Evolutionary conservation across 345 rosid species (phyloP).

Genomic region (Zanthoxylum bungeanum): DNA sequence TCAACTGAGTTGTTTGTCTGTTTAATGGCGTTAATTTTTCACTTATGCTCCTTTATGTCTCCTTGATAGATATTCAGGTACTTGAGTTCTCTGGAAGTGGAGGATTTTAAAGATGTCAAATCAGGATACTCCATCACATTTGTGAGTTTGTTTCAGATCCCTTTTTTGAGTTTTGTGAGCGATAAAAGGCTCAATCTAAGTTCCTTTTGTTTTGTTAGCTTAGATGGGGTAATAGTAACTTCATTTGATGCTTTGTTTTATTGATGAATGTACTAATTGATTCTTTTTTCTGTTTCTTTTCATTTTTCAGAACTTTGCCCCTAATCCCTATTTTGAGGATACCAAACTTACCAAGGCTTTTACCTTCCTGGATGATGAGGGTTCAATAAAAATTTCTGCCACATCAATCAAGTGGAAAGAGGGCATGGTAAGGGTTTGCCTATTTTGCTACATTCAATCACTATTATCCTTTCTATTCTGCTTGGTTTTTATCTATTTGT

Average conservation of each 20-base stretch:
- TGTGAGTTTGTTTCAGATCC: slow-evolving; percentile 46
- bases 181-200: too few relatives aligned
- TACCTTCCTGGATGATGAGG: slow-evolving; percentile 89
- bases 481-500: slow-evolving; percentile 8
- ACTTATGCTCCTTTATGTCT: neutral
- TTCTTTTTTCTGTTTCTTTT: neutral
- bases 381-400: slow-evolving; percentile 66
- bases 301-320: slow-evolving; percentile 57
- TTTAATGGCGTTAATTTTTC: neutral
- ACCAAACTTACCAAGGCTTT: slow-evolving; percentile 73
- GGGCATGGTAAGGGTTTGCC: slow-evolving; percentile 55
- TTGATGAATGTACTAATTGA: neutral
- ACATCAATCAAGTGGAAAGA: slow-evolving; percentile 90
- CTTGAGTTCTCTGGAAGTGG: slow-evolving; percentile 73
- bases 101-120: slow-evolving; percentile 84
- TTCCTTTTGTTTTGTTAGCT: neutral
- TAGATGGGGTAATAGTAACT: neutral
- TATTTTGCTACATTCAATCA: neutral
- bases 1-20: neutral
- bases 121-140: slow-evolving; percentile 85
- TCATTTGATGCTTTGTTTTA: neutral
- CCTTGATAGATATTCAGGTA: slow-evolving; percentile 62
- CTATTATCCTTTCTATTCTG: neutral
- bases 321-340: slow-evolving; percentile 86
- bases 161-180: neutral